Conservation (phyloP, 1,139 yeast species). For the Sugiyamaella sp. region DNA sequence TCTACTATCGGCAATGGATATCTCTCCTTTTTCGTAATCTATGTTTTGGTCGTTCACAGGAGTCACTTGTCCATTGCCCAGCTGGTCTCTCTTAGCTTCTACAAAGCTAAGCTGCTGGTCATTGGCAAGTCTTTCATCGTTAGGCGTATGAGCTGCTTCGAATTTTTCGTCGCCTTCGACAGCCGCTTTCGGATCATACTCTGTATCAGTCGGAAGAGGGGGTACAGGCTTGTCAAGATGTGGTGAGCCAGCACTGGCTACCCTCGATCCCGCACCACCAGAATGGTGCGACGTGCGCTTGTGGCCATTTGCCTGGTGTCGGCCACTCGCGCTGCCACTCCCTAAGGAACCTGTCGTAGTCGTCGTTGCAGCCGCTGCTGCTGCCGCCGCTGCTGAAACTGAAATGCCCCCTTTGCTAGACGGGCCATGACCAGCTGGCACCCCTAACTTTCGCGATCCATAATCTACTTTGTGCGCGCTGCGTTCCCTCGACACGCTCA, state of each 20-base stretch:
- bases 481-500: conserved; percentile 6
- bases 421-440: too few relatives aligned
- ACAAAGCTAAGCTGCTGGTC: neutral
- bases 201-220: conserved; percentile 26
- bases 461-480: neutral
- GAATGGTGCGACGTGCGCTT: neutral
- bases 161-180: conserved; percentile 3
- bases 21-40: conserved; percentile 13
- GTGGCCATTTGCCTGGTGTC: too few relatives aligned
- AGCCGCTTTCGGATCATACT: neutral
- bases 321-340: too few relatives aligned
- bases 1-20: neutral
- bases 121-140: neutral
- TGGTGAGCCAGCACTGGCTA: neutral
- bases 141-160: neutral
- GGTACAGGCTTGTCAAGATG: conserved; percentile 32
- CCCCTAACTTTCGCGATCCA: neutral
- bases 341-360: too few relatives aligned
- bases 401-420: too few relatives aligned
- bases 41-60: neutral
- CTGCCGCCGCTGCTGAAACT: neutral
- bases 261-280: neutral
- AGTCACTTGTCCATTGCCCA: neutral
- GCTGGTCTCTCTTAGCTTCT: neutral
- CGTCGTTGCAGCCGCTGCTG: neutral